phyloP scores from a whole-genome alignment of 2,329 filamentous ascomycete genomes.

The Microcyclospora pomicola region DNA sequence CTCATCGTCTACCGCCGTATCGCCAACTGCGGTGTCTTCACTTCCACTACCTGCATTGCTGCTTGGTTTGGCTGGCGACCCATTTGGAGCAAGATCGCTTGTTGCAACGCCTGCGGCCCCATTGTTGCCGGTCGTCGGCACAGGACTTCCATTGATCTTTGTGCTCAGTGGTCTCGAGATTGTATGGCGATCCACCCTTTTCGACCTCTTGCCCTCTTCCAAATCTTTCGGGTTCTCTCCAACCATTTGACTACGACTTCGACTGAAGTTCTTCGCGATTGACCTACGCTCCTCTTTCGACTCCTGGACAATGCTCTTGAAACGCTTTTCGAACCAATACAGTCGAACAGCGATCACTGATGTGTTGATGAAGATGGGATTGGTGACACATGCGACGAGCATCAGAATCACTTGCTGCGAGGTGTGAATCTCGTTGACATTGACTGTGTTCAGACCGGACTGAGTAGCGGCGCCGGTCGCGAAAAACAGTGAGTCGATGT shows the following conservation, averaged over 20 bases:
- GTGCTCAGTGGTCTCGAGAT: constrained; percentile 48
- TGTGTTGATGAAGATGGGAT: constrained; percentile 72
- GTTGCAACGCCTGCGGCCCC: constrained; percentile 34
- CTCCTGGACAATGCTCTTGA: constrained; percentile 69
- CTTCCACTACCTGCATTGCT: constrained; percentile 5
- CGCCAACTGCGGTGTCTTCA: constrained; percentile 3
- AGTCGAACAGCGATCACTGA: constrained; percentile 83
- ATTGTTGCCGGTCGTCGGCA: constrained; percentile 34
- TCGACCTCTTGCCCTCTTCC: constrained; percentile 30
- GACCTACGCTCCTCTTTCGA: constrained; percentile 51
- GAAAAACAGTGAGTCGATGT: constrained; percentile 83
- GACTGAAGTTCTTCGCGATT: constrained; percentile 45
- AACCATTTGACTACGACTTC: constrained; percentile 22
- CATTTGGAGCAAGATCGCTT: constrained; percentile 33
- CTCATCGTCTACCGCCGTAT: neutral
- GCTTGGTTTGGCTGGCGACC: constrained; percentile 26
- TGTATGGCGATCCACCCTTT: constrained; percentile 31
- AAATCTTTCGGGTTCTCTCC: constrained; percentile 4
- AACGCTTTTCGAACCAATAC: constrained; percentile 97
- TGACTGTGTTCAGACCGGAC: constrained; percentile 72
- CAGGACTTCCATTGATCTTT: constrained; percentile 34
- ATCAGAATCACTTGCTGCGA: constrained; percentile 52
- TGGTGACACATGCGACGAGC: constrained; percentile 57
- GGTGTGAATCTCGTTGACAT: constrained; percentile 32
- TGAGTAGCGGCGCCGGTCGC: constrained; percentile 78